phyloP scores from a whole-genome alignment of 2,329 filamentous ascomycete genomes.

The Colletotrichum tamarilloi region DNA sequence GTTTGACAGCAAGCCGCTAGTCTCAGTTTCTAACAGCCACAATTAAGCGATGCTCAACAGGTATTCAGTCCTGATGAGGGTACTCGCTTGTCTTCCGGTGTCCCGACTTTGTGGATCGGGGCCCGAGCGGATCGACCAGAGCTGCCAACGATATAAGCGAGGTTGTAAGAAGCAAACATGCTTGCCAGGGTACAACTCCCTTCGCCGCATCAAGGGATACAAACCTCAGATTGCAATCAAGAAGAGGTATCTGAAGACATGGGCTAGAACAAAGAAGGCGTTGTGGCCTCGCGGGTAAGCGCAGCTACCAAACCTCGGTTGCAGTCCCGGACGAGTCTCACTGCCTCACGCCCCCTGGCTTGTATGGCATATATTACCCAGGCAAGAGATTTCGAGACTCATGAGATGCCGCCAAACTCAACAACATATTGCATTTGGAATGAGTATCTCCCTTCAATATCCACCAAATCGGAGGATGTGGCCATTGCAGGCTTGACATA shows the following conservation, averaged over 20 bases:
- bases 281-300: background rate
- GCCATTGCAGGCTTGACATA: too few relatives aligned
- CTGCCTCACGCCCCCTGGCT: background rate
- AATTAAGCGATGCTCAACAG: conserved; percentile 11
- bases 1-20: background rate
- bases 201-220: background rate
- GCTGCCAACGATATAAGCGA: background rate
- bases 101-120: background rate
- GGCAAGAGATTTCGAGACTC: conserved; percentile 20
- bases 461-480: background rate
- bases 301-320: background rate
- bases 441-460: background rate
- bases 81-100: background rate
- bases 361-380: background rate
- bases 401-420: background rate
- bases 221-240: background rate
- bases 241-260: background rate
- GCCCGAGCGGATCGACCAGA: background rate
- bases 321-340: background rate
- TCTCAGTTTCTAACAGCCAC: conserved; percentile 19
- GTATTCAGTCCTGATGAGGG: background rate
- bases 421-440: background rate
- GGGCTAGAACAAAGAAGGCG: background rate
- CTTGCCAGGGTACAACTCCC: background rate
- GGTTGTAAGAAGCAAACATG: background rate